Base-by-base conservation (phyloP, 805 yeast genomes). In the Suhomyces sp. region DNA sequence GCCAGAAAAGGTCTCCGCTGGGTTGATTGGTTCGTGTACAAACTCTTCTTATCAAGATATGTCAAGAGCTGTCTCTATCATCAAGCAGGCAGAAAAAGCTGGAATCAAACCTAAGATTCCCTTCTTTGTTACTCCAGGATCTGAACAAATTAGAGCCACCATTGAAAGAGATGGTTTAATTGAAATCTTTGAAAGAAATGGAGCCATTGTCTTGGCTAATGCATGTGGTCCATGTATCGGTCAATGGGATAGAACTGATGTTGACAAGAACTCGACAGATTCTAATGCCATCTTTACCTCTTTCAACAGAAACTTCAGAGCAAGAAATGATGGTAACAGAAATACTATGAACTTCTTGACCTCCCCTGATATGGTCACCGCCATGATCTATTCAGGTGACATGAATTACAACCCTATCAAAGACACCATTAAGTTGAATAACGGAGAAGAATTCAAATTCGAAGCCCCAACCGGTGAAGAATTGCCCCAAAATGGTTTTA, bases 191-290 rank as follows among this genome's bases (percentile, higher is more conserved):
- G 80, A 82, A 59, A 88, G 87, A 56, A 85, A 83, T 54, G 97
- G 97, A 52, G 98, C 95, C 63, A 76, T 83, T 43, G 97, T 91
- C 37, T 74, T 91, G 60, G 97, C 98, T 43, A 91, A 91, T 62
- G 98, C 98, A 40, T 91, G 98, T 76, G 98, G 98, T 58, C 98
- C 98, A 60, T 90, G 98, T 78, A 90, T 90, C 60, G 98, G 98
- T 58, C 97, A 91, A 74, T 91, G 98, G 98, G 96, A 93, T 63
- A 84, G 98, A 72, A 74, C 76, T 47, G 95, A 86, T 58, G 76
- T 85, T 28, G 63, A 76, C 30, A 79, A 79, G 59, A 68, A 73
- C 19, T 74, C 83, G 5, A 70, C 72, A 35, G 88, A 81, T 46
- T 72, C 73, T 52, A 90, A 88, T 65, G 86, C 98, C 35, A 93